These are phyloP conservation scores for Chenopodium album DNA, from an alignment of 148 eudicot species.

Conservation along the genomic window DNA sequence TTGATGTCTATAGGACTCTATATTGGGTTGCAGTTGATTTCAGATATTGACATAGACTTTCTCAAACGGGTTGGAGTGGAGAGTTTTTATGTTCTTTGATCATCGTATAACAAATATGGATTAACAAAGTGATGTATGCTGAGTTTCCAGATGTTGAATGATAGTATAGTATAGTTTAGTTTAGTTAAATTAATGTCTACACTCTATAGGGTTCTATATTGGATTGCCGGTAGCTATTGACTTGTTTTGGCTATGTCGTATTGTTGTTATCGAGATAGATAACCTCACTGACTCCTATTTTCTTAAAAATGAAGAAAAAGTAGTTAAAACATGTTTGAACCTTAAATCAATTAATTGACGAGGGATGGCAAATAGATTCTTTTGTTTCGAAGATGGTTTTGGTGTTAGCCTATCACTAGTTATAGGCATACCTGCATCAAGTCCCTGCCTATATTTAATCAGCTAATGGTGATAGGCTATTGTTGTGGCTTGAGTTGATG, in stretches of 20 bases:
- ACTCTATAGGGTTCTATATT: no score
- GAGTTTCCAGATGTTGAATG: neutral
- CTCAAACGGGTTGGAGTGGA: neutral
- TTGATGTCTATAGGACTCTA: no score
- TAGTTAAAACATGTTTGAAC: neutral
- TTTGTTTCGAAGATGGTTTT: neutral
- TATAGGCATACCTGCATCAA: neutral
- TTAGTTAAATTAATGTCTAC: no score
- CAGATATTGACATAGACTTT: neutral
- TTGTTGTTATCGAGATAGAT: neutral
- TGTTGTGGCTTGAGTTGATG: neutral
- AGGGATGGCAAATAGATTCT: neutral
- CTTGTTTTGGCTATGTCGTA: neutral
- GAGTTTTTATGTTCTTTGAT: neutral
- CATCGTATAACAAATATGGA: no score
- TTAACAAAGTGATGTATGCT: no score
- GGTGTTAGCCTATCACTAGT: neutral
- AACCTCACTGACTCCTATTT: neutral
- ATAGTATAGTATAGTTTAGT: neutral
- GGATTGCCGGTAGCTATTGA: neutral
- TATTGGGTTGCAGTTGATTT: no score
- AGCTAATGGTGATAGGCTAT: neutral
- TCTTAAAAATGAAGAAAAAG: neutral
- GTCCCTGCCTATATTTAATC: neutral
- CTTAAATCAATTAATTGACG: no score